Evolutionary conservation across 805 yeast genomes (phyloP), one percentile per base, ranked within the genome.

Genomic region (Ogataea wickerhamii): DNA sequence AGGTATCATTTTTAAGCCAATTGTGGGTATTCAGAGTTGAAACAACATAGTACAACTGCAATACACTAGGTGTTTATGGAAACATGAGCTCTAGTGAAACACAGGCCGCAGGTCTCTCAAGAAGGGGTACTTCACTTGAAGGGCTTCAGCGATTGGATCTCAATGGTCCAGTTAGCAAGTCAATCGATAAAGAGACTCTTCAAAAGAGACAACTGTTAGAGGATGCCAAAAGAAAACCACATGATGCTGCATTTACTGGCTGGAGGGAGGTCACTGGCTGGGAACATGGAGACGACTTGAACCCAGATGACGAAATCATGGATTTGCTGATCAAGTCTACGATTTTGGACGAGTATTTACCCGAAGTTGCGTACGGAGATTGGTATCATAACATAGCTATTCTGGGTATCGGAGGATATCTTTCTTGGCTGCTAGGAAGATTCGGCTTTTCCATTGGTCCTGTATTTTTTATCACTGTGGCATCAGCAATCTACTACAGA

Each of bases 241-340:
- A 76, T 34, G 78, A 71, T 38, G 83, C 85, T 19, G 76, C 91
- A 2, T 83, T 75, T 53, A 76, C 86, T 34, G 98, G 98, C 23
- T 91, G 98, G 98, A 86, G 82, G 58, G 96, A 89, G 61, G 88
- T 86, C 36, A 91, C 93, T 7, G 85, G 87, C 14, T 91, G 87
- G 82, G 85, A 80, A 55, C 78, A 78, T 41, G 72, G 74, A 28
- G 89, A 83, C 58, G 64, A 66, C 2, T 66, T 86, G 49, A 78
- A 74, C 2, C 61, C 76, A 6, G 85, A 82, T 25, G 95, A 87
- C 57, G 85, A 81, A 51, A 66, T 80, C 39, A 71, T 75, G 45
- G 96, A 88, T 59, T 66, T 88, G 49, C 63, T 79, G 41, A 71
- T 81, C 18, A 73, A 76, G 18, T 79, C 87, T 16, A 86, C 97